Base-by-base conservation (phyloP, 257 asterid genomes). In the Gynochthodes officinalis region DNA sequence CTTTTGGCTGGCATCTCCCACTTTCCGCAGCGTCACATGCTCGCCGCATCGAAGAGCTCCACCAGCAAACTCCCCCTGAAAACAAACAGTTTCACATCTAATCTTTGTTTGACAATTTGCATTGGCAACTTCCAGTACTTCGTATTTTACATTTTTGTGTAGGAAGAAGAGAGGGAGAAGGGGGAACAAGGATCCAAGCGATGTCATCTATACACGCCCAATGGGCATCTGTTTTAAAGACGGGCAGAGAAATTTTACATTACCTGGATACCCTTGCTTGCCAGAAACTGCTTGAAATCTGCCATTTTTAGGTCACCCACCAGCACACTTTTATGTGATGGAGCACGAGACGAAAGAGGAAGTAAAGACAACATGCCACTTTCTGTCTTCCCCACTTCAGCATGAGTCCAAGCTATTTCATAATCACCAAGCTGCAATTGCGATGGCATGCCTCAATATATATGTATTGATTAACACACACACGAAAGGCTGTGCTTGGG, bases 271-370 rank as follows among this genome's bases (percentile, higher is more conserved):
- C 98, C 98, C 81, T 91, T 89, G 86, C 93, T 88, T 1, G 97
- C 95, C 43, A 94, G 96, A 81, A 84, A 89, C 84, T 94, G 97
- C 90, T 91, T 94, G 86, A 94, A 90, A 85, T 94, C 99, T 16
- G 99, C 95, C 96, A 94, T 86, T 85, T 94, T 94, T 69, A 94
- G 71, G 82, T 94, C 99, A 57, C 99, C 99, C 6, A 94, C 97
- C 70, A 94, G 86, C 69, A 94, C 99, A 15, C 97, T 87, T 82
- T 94, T 88, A 80, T 94, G 99, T 48, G 93, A 83, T 66, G 97
- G 89, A 72, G 94, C 83, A 55, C 88, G 86, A 64, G 85, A 80
- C 49, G 97, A 86, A 69, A 86, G 86, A 77, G 97, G 97, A 81
- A 83, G 89, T 77, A 91, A 78, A 50, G 97, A 87, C 70, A 89